Base-by-base conservation (phyloP, 176 grass and related monocot species). In the Hyparrhenia diplandra region DNA sequence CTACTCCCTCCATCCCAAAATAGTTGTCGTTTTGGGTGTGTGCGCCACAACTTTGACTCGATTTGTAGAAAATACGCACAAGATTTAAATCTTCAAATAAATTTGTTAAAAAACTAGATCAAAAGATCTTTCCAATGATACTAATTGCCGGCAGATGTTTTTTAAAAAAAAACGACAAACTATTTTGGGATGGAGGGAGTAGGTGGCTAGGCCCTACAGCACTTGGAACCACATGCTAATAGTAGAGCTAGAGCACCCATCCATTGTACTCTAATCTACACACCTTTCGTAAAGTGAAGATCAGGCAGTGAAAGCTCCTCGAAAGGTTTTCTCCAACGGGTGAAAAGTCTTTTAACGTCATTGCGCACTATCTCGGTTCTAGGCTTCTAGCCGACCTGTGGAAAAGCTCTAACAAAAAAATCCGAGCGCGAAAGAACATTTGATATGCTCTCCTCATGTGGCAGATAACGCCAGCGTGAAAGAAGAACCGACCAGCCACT, bases 401-500 rank as follows among this genome's bases (percentile, higher is more conserved):
- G n/a, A n/a, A n/a, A n/a, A n/a, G n/a, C n/a, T n/a, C n/a, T n/a
- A n/a, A n/a, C n/a, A n/a, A n/a, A n/a, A n/a, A n/a, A n/a, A n/a
- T n/a, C n/a, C n/a, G n/a, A n/a, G n/a, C n/a, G n/a, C 54, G 23
- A 76, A 61, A 61, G n/a, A 11, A 21, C 73, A 60, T 18, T 18
- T 76, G 49, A 75, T 75, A 54, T 6, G 30, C 31, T 14, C 51
- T 17, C 36, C 32, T 59, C 51, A 20, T 47, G 5, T 40, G 0
- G 67, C n/a, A 70, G 36, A 18, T 40, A n/a, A 12, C 1, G 17
- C 16, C 8, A 36, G 30, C 11, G 49, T 52, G 25, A 23, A n/a
- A n/a, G n/a, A 74, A 45, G 16, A 37, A 68, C 54, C 20, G 54
- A 43, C 88, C 30, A 83, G 62, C 64, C 71, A 74, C 70, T 32